phyloP scores from a whole-genome alignment of 164 flowering plant species.

The Magnolia sinica region DNA sequence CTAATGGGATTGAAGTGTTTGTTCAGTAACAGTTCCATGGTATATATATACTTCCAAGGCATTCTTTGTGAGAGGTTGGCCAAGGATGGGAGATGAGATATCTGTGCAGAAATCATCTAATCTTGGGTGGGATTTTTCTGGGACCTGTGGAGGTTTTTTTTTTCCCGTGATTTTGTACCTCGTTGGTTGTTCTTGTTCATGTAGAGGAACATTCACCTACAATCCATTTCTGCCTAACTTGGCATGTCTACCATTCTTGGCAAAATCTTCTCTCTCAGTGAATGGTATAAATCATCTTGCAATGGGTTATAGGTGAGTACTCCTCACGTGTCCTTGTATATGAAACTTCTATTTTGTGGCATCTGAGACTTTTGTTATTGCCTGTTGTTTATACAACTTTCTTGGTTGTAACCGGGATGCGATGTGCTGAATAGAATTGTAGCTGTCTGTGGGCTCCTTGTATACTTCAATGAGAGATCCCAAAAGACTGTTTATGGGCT shows the following conservation, averaged over 20 bases:
- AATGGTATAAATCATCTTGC: neutral
- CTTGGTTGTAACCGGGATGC: neutral
- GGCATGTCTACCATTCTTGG: neutral
- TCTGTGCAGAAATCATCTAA: neutral
- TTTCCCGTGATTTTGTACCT: neutral
- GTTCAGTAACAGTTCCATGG: no score
- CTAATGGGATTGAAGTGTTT: no score
- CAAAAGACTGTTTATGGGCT: no score
- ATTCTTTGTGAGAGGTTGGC: neutral
- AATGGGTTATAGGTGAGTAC: neutral
- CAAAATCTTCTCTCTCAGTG: neutral
- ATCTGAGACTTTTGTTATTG: neutral
- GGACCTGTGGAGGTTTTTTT: no score
- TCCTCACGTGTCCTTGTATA: neutral
- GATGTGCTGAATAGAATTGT: neutral
- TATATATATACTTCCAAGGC: no score
- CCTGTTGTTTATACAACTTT: neutral
- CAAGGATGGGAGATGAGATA: neutral
- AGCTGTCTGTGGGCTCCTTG: neutral
- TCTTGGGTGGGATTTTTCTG: no score
- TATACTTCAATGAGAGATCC: no score
- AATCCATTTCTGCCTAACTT: neutral
- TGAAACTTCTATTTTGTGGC: neutral
- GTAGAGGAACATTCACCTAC: neutral
- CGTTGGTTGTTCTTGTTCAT: neutral